Conservation (phyloP, 306 rosid species). For the Ziziphus jujuba region DNA sequence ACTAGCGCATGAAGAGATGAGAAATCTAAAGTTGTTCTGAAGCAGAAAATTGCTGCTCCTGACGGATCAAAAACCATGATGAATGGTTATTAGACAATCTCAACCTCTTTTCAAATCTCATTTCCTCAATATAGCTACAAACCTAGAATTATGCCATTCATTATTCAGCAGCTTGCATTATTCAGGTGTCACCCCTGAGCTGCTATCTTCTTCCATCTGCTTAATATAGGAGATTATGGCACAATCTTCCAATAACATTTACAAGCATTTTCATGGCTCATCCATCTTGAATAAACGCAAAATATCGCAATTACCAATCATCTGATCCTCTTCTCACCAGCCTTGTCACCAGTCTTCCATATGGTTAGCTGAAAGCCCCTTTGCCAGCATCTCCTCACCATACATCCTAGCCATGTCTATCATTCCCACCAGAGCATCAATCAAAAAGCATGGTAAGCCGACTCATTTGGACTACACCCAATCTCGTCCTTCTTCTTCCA, state of each 20-base stretch:
- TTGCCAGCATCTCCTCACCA: slow-evolving; percentile 78
- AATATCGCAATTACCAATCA: slow-evolving; percentile 24
- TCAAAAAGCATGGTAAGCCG: slow-evolving; percentile 74
- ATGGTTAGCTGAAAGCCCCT: slow-evolving; percentile 82
- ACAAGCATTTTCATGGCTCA: neutral
- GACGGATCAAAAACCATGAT: no score
- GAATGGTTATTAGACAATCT: no score
- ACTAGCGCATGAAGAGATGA: no score
- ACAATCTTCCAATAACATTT: neutral
- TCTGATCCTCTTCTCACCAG: slow-evolving; percentile 23
- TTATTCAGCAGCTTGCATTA: no score
- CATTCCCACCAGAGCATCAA: slow-evolving; percentile 80
- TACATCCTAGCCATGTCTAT: slow-evolving; percentile 69
- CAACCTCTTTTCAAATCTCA: no score
- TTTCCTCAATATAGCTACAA: no score
- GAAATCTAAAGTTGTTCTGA: no score
- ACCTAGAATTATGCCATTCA: no score
- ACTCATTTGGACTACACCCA: slow-evolving; percentile 78
- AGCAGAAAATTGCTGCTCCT: no score
- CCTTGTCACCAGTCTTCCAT: slow-evolving; percentile 67
- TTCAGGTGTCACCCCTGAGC: no score
- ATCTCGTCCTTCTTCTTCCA: slow-evolving; percentile 77
- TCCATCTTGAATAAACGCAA: neutral
- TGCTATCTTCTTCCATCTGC: no score
- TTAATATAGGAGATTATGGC: neutral